Base-by-base conservation (phyloP, 495 filamentous ascomycete species). In the Aspergillus bridgeri region DNA sequence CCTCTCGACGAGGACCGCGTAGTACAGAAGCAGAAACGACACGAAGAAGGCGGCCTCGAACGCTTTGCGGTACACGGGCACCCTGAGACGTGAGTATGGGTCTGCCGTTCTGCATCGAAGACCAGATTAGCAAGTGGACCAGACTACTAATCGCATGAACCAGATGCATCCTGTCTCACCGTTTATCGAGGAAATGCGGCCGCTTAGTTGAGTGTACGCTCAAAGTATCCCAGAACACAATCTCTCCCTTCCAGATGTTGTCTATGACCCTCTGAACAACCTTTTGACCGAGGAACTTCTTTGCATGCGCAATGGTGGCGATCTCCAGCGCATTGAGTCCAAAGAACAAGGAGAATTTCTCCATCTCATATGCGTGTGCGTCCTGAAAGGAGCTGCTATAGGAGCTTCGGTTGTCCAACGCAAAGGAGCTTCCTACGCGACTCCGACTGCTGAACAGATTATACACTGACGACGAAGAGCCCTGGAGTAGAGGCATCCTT, bases 251-350 rank as follows among this genome's bases (percentile, higher is more conserved):
- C 93, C 93, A 96, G 53, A 96, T 92, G 45, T 89, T 88, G 54
- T 91, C 86, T 45, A 96, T 86, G 55, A 96, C 87, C 60, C 87
- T 88, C 64, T 97, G 93, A 27, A 98, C 88, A 7, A 91, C 81
- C 51, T 79, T 78, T 68, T 96, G 92, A 68, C 89, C 90, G 15
- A 96, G 81, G 62, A 96, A 98, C 27, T 87, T 87, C 71, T 96
- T 98, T 22, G 92, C 91, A 60, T 88, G 83, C n/a, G 88, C 89
- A 27, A 96, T 85, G 42, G 88, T 86, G 42, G 92, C 93, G 64
- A 98, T 92, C 67, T 97, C 93, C 17, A 98, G 75, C 15, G 89
- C 91, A 71, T 92, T 96, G 48, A 96, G 74, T 43, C 91, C 85
- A 45, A 81, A 82, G 63, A 91, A 93, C 6, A 86, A 79, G 6